A percentile compares a stretch with the other conserved stretches of the same genome.
These are phyloP conservation scores for Abortiporus biennis DNA, from an alignment of 1,284 basidiomycete species.

Conservation along the genomic window DNA sequence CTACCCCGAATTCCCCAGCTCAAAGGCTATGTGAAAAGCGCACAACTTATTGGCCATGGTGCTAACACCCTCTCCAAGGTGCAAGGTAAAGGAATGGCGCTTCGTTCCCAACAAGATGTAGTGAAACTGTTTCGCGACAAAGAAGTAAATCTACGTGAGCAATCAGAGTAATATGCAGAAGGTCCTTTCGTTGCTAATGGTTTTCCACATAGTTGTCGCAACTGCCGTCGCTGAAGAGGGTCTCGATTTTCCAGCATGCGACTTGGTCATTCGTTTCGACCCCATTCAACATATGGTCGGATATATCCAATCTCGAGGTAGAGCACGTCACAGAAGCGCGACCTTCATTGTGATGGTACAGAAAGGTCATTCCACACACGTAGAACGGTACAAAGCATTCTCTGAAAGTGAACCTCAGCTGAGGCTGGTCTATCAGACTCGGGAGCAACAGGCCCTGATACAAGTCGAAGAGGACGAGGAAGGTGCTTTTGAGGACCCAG, in stretches of 20 bases:
- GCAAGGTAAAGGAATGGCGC: conserved; percentile 43
- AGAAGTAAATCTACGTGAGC: conserved; percentile 63
- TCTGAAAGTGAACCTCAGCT: conserved; percentile 57
- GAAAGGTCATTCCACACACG: conserved; percentile 45
- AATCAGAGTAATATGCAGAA: neutral
- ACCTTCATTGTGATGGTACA: conserved; percentile 77
- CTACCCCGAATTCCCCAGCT: conserved; percentile 54
- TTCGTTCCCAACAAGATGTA: conserved; percentile 48
- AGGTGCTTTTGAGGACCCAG: conserved; percentile 40
- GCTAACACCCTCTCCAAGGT: conserved; percentile 29
- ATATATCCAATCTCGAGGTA: conserved; percentile 79
- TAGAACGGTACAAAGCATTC: conserved; percentile 53
- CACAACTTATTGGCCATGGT: conserved; percentile 68
- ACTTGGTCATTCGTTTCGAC: conserved; percentile 81
- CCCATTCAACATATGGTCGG: conserved; percentile 72
- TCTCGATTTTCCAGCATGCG: conserved; percentile 80
- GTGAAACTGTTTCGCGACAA: conserved; percentile 61
- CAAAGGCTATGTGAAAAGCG: conserved; percentile 49
- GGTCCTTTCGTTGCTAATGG: neutral
- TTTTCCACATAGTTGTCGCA: conserved; percentile 52
- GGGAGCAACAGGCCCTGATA: conserved; percentile 25
- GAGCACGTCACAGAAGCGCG: conserved; percentile 70
- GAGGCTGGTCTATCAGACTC: conserved; percentile 52
- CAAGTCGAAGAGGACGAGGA: conserved; percentile 32
- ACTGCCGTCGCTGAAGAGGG: conserved; percentile 88